Conservation (phyloP, 495 filamentous ascomycete species). For the Copromyces sp. region DNA sequence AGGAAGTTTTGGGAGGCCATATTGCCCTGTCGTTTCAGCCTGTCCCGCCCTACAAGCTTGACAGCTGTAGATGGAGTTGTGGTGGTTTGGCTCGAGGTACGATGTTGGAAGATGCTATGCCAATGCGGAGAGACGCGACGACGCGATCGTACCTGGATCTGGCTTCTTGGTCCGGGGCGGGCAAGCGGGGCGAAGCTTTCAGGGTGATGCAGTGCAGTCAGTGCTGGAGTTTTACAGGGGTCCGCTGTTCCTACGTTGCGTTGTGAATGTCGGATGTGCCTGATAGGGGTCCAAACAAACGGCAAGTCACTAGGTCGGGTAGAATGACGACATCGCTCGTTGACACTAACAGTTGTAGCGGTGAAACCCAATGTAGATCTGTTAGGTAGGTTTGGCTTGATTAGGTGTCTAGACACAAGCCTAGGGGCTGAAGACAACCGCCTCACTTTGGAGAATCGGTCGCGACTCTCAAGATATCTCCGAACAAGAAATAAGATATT, state of each 20-base stretch:
- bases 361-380: not conserved
- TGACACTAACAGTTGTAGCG: not conserved
- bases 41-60: too few species aligned
- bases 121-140: not conserved
- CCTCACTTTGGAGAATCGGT: not conserved
- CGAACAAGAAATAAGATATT: not conserved
- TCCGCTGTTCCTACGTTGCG: not conserved
- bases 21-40: too few species aligned
- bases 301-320: not conserved
- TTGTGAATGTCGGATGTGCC: not conserved
- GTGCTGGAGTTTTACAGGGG: not conserved
- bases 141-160: too few species aligned
- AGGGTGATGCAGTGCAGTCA: not conserved
- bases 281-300: not conserved
- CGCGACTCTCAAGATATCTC: not conserved
- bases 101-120: too few species aligned
- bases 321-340: not conserved
- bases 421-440: not conserved
- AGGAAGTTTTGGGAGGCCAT: slow-evolving; percentile 26
- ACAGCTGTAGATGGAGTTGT: too few species aligned
- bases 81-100: too few species aligned
- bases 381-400: not conserved
- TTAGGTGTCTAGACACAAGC: not conserved
- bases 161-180: not conserved
- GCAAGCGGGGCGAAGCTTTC: not conserved